Evolutionary conservation across 2,329 filamentous ascomycete species (phyloP), one percentile per base, ranked within the genome.

Genomic region (Mycosphaerelloides madeirae): DNA sequence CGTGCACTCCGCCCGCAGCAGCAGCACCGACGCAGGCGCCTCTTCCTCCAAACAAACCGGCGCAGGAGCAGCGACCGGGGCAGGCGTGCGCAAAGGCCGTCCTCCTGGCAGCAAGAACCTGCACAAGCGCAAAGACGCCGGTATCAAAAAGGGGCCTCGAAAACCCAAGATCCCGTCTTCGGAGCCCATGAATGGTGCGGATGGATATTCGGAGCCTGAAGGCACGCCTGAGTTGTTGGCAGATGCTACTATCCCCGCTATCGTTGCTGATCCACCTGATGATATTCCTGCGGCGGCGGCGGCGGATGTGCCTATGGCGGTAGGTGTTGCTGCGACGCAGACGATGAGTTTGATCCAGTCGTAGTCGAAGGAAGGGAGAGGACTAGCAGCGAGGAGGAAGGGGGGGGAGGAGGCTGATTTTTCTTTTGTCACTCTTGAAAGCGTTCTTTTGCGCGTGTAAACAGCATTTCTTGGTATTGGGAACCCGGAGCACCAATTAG

Each of bases 71-170:
- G 43, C 44, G 14, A 36, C 19, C 20, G 37, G 31, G 29, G 31
- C 25, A 38, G 41, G n/a, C 11, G 46, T 47, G 28, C 58, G 61
- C 29, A 65, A 65, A 49, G 65, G 66, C 20, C 50, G 65, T 20
- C 65, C 65, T 22, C 69, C 69, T 3, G 72, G 72, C 0, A 73
- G 70, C 48, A 74, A 73, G 57, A 74, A 74, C 35, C 55, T 65
- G 20, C 65, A 66, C 19, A 63, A 68, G 44, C 62, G 72, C 15
- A 70, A 67, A 39, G 72, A 74, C 48, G 71, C 67, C 25, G 71
- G 72, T 2, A 65, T 74, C 44, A 73, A 73, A 49, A 75, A 75
- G 46, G 72, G 72, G 2, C 72, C 72, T 4, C 60, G 71, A 12
- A 60, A 60, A 46, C 50, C 48, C 15, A 54, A 54, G 33, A 29